A percentile compares a stretch with the other conserved stretches of the same genome.
These are phyloP conservation scores for Talaromyces liani DNA, from an alignment of 495 filamentous ascomycete genomes.

Conservation along the genomic window DNA sequence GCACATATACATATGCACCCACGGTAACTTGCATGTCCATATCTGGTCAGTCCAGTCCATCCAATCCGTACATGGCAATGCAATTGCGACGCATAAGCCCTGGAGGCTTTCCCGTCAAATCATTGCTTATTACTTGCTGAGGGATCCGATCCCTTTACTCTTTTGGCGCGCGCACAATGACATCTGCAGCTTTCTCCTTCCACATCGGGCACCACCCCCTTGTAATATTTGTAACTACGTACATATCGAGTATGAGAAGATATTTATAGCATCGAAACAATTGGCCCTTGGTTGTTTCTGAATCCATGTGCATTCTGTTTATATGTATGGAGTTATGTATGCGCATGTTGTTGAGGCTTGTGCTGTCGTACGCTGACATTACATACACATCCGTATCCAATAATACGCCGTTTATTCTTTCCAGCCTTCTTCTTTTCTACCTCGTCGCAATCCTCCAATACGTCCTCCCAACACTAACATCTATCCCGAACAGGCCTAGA, in stretches of 20 bases:
- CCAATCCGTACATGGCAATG: background rate
- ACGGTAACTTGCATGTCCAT: slow-evolving; percentile 4
- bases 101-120: background rate
- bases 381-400: background rate
- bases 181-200: background rate
- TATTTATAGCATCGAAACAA: slow-evolving; percentile 6
- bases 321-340: background rate
- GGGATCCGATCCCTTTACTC: background rate
- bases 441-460: background rate
- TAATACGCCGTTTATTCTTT: background rate
- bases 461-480: background rate
- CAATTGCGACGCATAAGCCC: background rate
- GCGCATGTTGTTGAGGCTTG: background rate
- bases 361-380: background rate
- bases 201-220: background rate
- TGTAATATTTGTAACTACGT: background rate
- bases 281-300: background rate
- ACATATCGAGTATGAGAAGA: background rate
- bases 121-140: background rate
- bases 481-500: background rate
- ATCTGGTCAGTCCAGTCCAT: background rate
- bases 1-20: background rate
- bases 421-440: background rate
- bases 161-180: background rate
- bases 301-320: background rate